These are phyloP conservation scores for Cladophialophora exuberans DNA, from an alignment of 2,329 filamentous ascomycete genomes.

Conservation along the genomic window DNA sequence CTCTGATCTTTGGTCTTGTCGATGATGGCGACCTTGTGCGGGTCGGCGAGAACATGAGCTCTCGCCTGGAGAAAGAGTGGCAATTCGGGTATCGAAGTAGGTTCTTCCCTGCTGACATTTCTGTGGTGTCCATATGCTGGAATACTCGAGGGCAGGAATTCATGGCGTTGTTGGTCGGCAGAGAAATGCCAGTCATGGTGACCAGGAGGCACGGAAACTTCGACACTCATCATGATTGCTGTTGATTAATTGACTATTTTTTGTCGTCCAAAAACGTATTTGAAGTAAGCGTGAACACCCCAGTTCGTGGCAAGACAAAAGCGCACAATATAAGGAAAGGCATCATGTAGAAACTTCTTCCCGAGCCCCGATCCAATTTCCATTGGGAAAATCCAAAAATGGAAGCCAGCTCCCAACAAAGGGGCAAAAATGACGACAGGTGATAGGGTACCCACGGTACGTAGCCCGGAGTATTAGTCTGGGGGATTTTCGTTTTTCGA, in stretches of 20 bases:
- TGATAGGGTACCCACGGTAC: background rate
- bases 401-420: constrained; percentile 14
- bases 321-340: constrained; percentile 1
- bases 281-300: no score
- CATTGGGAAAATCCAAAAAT: constrained; percentile 17
- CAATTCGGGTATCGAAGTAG: constrained; percentile 31
- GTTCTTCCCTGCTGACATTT: constrained; percentile 5
- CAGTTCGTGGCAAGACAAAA: no score
- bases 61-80: constrained; percentile 45
- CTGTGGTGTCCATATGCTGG: background rate
- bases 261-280: no score
- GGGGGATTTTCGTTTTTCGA: background rate
- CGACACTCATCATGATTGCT: constrained; percentile 17
- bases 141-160: background rate
- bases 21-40: constrained; percentile 43
- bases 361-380: constrained; percentile 11
- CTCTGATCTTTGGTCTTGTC: constrained; percentile 43
- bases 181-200: constrained; percentile 9
- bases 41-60: constrained; percentile 39
- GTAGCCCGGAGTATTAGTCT: background rate
- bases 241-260: no score
- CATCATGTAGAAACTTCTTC: constrained; percentile 13
- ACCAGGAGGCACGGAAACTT: constrained; percentile 15
- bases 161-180: constrained; percentile 4
- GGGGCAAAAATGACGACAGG: no score